A percentile compares a stretch with the other conserved stretches of the same genome.
These are phyloP conservation scores for Umbilicus rupestris DNA, from an alignment of 164 flowering plant species.

Conservation along the genomic window DNA sequence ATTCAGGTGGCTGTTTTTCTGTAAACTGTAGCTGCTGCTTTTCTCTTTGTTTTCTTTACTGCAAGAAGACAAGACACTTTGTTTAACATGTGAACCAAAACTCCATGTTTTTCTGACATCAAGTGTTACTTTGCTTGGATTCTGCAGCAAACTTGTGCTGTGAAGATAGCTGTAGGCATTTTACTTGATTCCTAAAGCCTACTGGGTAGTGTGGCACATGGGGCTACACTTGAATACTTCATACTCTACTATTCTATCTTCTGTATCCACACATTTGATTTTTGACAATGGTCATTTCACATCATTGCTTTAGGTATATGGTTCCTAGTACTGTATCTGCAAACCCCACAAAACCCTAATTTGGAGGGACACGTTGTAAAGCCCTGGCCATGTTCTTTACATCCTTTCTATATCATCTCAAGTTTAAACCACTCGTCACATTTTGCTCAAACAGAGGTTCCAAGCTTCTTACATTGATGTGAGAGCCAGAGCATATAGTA, in stretches of 20 bases:
- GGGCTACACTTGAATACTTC: background rate
- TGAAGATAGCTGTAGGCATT: background rate
- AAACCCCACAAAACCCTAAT: background rate
- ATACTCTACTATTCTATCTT: background rate
- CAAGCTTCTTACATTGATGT: background rate
- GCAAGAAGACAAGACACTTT: too few relatives aligned
- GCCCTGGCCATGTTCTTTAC: constrained; percentile 2
- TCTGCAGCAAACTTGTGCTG: too few relatives aligned
- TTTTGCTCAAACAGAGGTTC: background rate
- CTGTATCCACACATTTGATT: background rate
- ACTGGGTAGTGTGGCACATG: background rate
- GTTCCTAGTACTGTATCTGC: background rate
- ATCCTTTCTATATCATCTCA: background rate
- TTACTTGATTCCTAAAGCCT: background rate
- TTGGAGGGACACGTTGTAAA: background rate
- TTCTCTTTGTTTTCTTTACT: too few relatives aligned
- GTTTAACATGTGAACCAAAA: too few relatives aligned
- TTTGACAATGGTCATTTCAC: background rate
- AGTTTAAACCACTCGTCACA: background rate
- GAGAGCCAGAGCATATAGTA: background rate
- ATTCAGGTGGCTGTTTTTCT: too few relatives aligned
- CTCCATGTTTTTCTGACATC: too few relatives aligned
- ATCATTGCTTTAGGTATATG: background rate
- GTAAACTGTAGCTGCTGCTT: too few relatives aligned
- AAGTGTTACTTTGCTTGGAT: too few relatives aligned